phyloP scores from a whole-genome alignment of 2,329 filamentous ascomycete species.

The Coniella lustricola region DNA sequence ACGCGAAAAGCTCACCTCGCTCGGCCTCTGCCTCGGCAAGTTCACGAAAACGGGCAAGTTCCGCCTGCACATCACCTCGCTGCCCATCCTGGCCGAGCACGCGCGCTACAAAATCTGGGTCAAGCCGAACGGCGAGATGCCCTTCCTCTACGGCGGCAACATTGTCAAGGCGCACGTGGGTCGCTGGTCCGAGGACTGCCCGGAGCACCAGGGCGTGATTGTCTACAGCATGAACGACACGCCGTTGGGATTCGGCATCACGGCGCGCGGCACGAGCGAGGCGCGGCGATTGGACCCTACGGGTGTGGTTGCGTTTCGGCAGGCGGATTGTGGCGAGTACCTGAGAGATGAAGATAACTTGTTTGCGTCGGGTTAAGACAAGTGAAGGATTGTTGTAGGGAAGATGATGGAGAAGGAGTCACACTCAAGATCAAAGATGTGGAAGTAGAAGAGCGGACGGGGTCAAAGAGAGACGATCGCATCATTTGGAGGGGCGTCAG shows the following conservation, averaged over 20 bases:
- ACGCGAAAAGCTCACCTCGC: constrained; percentile 12
- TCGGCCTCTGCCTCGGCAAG: constrained; percentile 50
- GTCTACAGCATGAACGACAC: constrained; percentile 90
- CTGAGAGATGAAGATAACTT: constrained; percentile 71
- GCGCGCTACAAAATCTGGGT: constrained; percentile 97
- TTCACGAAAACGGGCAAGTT: constrained; percentile 98
- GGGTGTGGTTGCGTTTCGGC: constrained; percentile 79
- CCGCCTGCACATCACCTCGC: constrained; percentile 79
- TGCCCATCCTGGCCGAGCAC: constrained; percentile 83
- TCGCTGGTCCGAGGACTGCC: constrained; percentile 83
- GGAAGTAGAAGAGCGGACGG: not conserved
- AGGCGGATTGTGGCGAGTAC: constrained; percentile 93
- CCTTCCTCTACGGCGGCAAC: constrained; percentile 91
- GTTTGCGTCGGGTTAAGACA: constrained; percentile 45
- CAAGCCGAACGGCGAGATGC: constrained; percentile 94
- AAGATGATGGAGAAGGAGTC: not conserved
- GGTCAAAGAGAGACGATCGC: not conserved
- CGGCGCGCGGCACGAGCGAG: constrained; percentile 79
- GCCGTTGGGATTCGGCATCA: constrained; percentile 88
- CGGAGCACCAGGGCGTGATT: constrained; percentile 86
- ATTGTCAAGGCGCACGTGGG: constrained; percentile 65
- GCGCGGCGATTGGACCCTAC: constrained; percentile 82
- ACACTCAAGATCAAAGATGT: not conserved
- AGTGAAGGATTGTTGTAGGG: no score
- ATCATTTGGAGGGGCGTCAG: constrained; percentile 1